phyloP scores from a whole-genome alignment of 257 asterid genomes.

The Coffea canephora region DNA sequence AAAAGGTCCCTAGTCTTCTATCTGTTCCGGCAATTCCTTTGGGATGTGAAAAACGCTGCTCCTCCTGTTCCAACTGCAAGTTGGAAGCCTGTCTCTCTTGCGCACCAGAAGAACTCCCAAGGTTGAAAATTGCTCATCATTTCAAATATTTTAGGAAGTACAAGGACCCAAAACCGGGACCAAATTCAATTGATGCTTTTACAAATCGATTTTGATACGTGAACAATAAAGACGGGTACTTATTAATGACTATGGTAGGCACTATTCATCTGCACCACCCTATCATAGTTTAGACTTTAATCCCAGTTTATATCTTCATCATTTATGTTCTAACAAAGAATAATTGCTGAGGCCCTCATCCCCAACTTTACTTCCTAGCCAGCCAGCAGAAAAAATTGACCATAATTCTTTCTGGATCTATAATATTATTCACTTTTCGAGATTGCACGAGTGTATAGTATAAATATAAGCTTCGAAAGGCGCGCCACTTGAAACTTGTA shows the following conservation, averaged over 20 bases:
- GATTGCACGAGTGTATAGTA: constrained; percentile 1
- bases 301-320: too few species aligned
- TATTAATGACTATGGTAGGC: too few species aligned
- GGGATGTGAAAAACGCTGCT: background rate
- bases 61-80: background rate
- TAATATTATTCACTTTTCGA: background rate
- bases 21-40: background rate
- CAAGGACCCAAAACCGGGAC: too few species aligned
- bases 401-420: background rate
- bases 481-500: background rate
- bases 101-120: background rate
- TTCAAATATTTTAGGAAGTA: background rate
- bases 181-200: background rate
- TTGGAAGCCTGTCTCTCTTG: background rate
- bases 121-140: background rate
- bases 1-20: background rate
- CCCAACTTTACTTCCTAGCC: too few species aligned
- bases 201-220: too few species aligned
- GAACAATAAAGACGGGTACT: too few species aligned
- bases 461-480: background rate
- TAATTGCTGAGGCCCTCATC: too few species aligned
- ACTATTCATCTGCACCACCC: too few species aligned
- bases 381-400: background rate
- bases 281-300: too few species aligned
- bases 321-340: too few species aligned